These are phyloP conservation scores for Cryptosporidium sp. DNA, from an alignment of 169 alveolate species.

Conservation along the genomic window DNA sequence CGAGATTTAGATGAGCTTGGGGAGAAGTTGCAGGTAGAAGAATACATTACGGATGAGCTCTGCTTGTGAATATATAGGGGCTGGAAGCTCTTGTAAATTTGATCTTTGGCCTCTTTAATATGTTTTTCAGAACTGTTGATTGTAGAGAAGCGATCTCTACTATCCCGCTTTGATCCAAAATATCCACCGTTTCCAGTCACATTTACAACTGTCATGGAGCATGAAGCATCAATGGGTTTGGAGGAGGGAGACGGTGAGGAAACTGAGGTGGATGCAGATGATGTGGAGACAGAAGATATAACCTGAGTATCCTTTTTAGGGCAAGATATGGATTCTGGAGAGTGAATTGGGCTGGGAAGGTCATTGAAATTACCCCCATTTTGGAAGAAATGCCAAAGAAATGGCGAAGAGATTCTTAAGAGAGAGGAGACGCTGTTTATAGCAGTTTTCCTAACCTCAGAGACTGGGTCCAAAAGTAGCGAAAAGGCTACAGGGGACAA, in stretches of 20 bases:
- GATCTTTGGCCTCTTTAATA: background rate
- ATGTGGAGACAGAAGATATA: background rate
- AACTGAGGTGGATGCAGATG: background rate
- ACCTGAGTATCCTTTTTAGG: background rate
- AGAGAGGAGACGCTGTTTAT: conserved; percentile 62
- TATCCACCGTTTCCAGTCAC: background rate
- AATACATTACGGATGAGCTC: background rate
- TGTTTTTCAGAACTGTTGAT: background rate
- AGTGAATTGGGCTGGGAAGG: conserved; percentile 33
- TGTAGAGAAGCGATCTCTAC: background rate
- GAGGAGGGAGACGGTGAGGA: conserved; percentile 1
- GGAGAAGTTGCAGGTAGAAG: background rate
- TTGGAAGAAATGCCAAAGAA: conserved; percentile 63
- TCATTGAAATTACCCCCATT: conserved; percentile 68
- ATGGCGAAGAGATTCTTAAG: conserved; percentile 65
- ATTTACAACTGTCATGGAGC: background rate
- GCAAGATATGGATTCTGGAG: background rate
- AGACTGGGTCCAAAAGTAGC: conserved; percentile 53
- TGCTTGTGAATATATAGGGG: conserved; percentile 1
- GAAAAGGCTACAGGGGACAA: conserved; percentile 72
- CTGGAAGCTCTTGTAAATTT: background rate
- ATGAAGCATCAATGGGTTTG: background rate
- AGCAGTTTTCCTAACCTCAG: conserved; percentile 52
- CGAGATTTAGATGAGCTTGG: conserved; percentile 5
- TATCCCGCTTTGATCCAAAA: background rate